phyloP scores from a whole-genome alignment of 139 green algal genomes.

The Chlamydomonas sp. region DNA sequence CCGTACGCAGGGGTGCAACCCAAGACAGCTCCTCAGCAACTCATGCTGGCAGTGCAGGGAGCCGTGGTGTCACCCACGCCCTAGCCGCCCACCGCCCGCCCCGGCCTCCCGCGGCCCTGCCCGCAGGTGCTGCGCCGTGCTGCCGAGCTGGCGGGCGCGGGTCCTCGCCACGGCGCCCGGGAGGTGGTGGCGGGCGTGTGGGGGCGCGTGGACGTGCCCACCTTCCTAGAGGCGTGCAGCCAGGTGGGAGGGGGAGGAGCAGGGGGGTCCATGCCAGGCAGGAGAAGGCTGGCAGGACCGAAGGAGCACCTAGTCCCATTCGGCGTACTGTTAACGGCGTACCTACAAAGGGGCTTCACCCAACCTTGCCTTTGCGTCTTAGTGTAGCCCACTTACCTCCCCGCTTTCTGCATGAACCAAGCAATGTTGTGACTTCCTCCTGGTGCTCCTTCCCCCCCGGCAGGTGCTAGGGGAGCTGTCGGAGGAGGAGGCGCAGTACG shows the following conservation, averaged over 20 bases:
- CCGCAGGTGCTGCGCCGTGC: constrained; percentile 14
- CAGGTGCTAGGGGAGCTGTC: constrained; percentile 4
- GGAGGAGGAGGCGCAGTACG: constrained; percentile 12
- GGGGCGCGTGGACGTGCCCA: constrained; percentile 22
- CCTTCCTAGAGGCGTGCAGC: constrained; percentile 30
- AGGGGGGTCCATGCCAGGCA: not conserved
- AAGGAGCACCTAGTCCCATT: not conserved
- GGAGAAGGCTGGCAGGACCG: not conserved
- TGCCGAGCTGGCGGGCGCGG: not conserved
- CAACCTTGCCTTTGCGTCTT: not conserved
- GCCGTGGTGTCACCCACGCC: no score
- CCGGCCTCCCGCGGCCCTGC: no score
- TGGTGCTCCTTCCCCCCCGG: not conserved
- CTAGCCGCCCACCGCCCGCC: no score
- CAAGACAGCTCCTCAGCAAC: not conserved
- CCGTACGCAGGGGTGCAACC: not conserved
- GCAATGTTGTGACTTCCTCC: not conserved
- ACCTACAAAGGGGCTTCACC: not conserved
- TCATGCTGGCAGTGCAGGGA: not conserved
- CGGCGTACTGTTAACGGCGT: not conserved
- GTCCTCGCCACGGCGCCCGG: constrained; percentile 1
- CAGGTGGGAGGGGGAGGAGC: not conserved
- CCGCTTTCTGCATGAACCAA: not conserved
- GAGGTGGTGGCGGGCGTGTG: constrained; percentile 35
- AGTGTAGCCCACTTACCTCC: not conserved